phyloP scores from a whole-genome alignment of 306 rosid species.

The Rosa persica region DNA sequence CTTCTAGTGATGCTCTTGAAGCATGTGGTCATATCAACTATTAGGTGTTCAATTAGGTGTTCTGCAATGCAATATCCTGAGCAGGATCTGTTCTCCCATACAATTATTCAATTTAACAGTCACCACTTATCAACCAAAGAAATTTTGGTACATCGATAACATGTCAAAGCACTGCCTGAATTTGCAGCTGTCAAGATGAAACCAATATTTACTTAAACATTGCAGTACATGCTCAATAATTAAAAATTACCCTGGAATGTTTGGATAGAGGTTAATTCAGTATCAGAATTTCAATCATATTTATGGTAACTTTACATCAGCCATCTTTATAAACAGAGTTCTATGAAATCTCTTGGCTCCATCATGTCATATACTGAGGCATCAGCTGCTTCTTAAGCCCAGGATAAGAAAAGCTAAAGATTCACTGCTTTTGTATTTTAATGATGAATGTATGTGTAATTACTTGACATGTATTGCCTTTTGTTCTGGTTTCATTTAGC shows the following conservation, averaged over 20 bases:
- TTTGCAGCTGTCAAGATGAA: constrained; percentile 1
- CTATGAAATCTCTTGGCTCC: background rate
- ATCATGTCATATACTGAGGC: background rate
- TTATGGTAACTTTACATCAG: background rate
- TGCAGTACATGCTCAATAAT: background rate
- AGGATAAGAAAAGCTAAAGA: background rate
- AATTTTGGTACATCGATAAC: background rate
- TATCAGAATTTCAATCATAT: background rate
- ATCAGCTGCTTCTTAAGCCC: background rate
- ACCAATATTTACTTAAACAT: background rate
- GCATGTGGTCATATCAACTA: background rate
- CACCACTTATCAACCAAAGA: background rate
- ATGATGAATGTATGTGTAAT: background rate
- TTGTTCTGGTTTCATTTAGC: background rate
- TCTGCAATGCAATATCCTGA: constrained; percentile 5
- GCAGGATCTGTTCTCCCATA: background rate
- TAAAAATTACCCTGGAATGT: background rate
- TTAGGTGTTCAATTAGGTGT: background rate
- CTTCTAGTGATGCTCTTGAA: background rate
- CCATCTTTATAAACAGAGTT: background rate
- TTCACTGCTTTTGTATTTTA: background rate
- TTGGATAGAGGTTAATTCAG: background rate
- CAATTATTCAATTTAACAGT: background rate
- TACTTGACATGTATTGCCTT: background rate
- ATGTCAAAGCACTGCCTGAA: background rate